Evolutionary conservation across 192 early-diverging fungal species (phyloP).

Genomic region (Coemansia sp.): DNA sequence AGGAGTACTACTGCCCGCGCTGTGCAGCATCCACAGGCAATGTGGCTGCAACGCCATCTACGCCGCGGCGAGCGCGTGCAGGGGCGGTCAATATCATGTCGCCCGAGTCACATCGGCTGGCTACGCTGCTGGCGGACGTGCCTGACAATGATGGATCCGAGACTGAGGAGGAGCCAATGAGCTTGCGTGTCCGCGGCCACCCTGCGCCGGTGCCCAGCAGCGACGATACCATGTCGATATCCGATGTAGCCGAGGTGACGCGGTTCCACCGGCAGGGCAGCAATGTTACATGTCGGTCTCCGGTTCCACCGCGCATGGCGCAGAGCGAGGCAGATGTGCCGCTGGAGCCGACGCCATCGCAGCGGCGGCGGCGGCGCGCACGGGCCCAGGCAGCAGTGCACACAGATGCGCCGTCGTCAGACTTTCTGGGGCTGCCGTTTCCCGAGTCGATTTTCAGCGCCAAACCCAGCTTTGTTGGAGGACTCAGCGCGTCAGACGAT

Average conservation of each 20-base stretch:
- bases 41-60: constrained; percentile 17
- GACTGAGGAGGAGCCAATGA: constrained; percentile 50
- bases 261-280: constrained; percentile 54
- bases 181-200: constrained; percentile 13
- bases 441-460: constrained; percentile 48
- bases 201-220: constrained; percentile 9
- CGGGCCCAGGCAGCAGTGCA: constrained; percentile 23
- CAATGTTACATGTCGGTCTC: constrained; percentile 20
- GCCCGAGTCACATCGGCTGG: constrained; percentile 43
- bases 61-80: constrained; percentile 18
- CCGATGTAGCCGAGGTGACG: constrained; percentile 42
- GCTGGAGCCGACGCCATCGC: constrained; percentile 20
- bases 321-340: constrained; percentile 46
- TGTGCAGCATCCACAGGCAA: constrained; percentile 14
- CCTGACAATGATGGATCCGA: constrained; percentile 38
- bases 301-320: constrained; percentile 34
- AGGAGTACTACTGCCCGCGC: constrained; percentile 66
- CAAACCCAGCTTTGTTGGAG: constrained; percentile 23
- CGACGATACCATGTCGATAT: constrained; percentile 53
- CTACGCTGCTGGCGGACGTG: constrained; percentile 40
- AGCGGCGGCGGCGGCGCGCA: constrained; percentile 23
- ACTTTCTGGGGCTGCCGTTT: constrained; percentile 49
- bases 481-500: neutral
- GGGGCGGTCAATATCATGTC: constrained; percentile 32
- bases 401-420: constrained; percentile 48